Base-by-base conservation (phyloP, 352 stramenopile species). In the Phytophthora ohioensis region DNA sequence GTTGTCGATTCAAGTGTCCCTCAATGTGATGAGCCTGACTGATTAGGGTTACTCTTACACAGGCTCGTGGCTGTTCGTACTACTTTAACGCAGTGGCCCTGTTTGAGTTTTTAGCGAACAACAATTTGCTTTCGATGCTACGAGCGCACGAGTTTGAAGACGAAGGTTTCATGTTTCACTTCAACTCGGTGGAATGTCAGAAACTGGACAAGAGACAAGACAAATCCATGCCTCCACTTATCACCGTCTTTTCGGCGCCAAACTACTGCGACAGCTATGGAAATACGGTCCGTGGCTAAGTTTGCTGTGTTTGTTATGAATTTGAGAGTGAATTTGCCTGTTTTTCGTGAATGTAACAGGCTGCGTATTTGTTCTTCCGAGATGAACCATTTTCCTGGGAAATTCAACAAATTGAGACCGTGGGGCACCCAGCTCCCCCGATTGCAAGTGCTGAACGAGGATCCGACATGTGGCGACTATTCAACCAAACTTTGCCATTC, bases 191-290 rank as follows among this genome's bases (percentile, higher is more conserved):
- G 4, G 63, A 81, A 38, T 92, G 74, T 64, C 51, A 69, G 15
- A 57, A 46, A 0, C 43, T 94, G 15, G 87, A 94, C 55, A 77
- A 66, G 10, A 76, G 87, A 12, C 12, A 63, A 0, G 74, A 90
- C 62, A 86, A 79, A 21, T 74, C 68, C 2, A 66, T 93, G 47
- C 76, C 86, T 35, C 86, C 88, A 15, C 73, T 99, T 15, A 91
- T 99, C 47, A 99, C 96, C 0, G 87, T 99, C 4, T 99, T 98
- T 79, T 98, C 88, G 21, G 96, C 97, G 5, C 93, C 95, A 2
- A 99, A 99, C 65, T 99, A 99, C 73, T 99, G 95, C 61, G 95
- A 98, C 74, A 80, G 73, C 11, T 87, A 92, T 36, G 64, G 69
- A 8, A 94, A 95, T 46, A 79, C 80, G 80, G 88, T 93, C 56